These are phyloP conservation scores for Exophiala oligosperma DNA, from an alignment of 2,329 filamentous ascomycete genomes.

Conservation along the genomic window DNA sequence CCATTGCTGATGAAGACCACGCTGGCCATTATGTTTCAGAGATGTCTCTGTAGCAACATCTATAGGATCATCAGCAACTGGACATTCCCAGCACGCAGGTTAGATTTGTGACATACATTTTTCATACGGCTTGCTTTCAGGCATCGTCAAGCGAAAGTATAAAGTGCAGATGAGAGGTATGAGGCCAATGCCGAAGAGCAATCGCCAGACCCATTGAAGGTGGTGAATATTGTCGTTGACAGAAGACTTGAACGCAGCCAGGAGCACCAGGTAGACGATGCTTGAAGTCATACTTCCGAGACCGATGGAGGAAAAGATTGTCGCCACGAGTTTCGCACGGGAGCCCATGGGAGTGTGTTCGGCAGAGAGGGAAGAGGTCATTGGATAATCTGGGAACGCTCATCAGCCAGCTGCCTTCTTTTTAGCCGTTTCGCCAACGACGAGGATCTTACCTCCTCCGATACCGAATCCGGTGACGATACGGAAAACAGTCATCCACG, in stretches of 20 bases:
- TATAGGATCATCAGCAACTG: neutral
- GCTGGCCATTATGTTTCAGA: slow-evolving; percentile 12
- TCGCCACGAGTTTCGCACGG: slow-evolving; percentile 7
- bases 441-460: slow-evolving; percentile 25
- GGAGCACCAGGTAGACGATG: slow-evolving; percentile 12
- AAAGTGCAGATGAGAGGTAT: slow-evolving; percentile 28
- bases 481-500: slow-evolving; percentile 29
- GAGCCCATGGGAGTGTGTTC: slow-evolving; percentile 15
- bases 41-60: slow-evolving; percentile 19
- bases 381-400: slow-evolving; percentile 15
- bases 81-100: neutral
- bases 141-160: slow-evolving; percentile 32
- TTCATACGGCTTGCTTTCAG: slow-evolving; percentile 19
- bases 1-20: slow-evolving; percentile 24
- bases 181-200: slow-evolving; percentile 31
- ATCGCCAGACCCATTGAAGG: slow-evolving; percentile 29
- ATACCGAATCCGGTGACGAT: slow-evolving; percentile 31
- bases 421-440: neutral
- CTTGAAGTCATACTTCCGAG: slow-evolving; percentile 7
- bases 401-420: neutral
- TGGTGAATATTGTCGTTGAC: slow-evolving; percentile 15
- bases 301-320: slow-evolving; percentile 15
- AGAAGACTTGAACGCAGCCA: slow-evolving; percentile 18
- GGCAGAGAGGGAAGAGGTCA: slow-evolving; percentile 20
- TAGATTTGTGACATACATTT: slow-evolving; percentile 4